Percentiles rank a stretch among this genome's conserved stretches.
These are phyloP conservation scores for Penicillium capsulatum DNA, from an alignment of 2,329 filamentous ascomycete species.

Conservation along the genomic window DNA sequence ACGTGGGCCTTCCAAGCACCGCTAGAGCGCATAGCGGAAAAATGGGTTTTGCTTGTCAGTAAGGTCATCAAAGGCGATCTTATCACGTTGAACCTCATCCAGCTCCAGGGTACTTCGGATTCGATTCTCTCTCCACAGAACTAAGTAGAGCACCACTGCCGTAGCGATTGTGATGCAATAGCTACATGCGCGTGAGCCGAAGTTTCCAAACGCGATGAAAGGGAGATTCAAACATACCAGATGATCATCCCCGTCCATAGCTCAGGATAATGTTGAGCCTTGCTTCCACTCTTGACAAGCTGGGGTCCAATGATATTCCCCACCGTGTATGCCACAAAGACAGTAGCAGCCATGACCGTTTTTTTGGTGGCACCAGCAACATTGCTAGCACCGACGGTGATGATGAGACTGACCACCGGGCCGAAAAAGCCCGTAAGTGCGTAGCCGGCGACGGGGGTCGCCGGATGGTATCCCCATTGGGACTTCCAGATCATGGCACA, in stretches of 20 bases:
- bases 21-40: conserved; percentile 57
- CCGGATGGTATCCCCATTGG: conserved; percentile 59
- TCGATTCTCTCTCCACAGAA: conserved; percentile 58
- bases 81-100: conserved; percentile 60
- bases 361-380: conserved; percentile 75
- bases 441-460: conserved; percentile 65
- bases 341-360: conserved; percentile 67
- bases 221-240: conserved; percentile 39
- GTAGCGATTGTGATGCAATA: conserved; percentile 65
- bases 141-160: conserved; percentile 53
- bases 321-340: conserved; percentile 72
- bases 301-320: conserved; percentile 74
- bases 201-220: neutral
- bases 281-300: conserved; percentile 63
- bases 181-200: conserved; percentile 36
- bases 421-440: conserved; percentile 70
- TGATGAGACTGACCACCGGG: conserved; percentile 61
- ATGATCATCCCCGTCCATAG: conserved; percentile 67
- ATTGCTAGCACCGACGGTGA: conserved; percentile 60
- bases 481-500: conserved; percentile 72
- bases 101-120: conserved; percentile 47
- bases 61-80: conserved; percentile 62
- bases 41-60: conserved; percentile 66
- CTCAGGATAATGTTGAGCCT: conserved; percentile 63
- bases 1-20: too few species aligned